Conservation (phyloP, 2,329 filamentous ascomycete species). For the Epichloe scottii region DNA sequence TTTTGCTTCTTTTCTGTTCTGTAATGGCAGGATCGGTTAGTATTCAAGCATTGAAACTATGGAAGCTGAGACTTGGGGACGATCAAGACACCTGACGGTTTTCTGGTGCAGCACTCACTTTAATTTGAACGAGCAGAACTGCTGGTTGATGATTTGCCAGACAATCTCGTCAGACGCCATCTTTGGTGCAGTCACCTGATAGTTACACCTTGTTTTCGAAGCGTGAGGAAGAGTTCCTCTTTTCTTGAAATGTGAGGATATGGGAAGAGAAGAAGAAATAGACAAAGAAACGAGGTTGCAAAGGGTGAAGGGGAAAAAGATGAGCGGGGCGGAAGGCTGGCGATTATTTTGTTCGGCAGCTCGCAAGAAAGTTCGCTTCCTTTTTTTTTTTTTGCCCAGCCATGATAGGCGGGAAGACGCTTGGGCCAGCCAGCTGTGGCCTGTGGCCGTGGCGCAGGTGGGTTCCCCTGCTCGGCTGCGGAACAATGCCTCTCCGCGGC, state of each 20-base stretch:
- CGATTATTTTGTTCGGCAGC: conserved; percentile 6
- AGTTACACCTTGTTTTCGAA: neutral
- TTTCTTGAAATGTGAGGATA: neutral
- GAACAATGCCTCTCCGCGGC: conserved; percentile 8
- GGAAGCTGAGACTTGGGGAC: neutral
- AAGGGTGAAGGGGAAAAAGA: conserved; percentile 2
- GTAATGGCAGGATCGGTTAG: conserved; percentile 22
- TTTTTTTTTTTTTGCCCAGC: conserved; percentile 14
- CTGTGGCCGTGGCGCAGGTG: neutral
- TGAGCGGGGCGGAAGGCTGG: conserved; percentile 3
- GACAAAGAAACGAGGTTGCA: neutral
- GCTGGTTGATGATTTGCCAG: conserved; percentile 93
- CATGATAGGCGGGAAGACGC: conserved; percentile 7
- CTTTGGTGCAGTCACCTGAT: conserved; percentile 10
- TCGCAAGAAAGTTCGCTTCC: conserved; percentile 2
- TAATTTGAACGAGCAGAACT: conserved; percentile 90
- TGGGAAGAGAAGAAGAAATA: neutral
- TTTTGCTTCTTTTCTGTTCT: conserved; percentile 76
- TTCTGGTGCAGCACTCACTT: conserved; percentile 45
- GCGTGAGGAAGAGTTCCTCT: neutral
- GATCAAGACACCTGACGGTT: neutral
- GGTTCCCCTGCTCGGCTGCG: conserved; percentile 5
- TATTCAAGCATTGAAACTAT: neutral
- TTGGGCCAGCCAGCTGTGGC: neutral
- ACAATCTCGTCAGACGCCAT: conserved; percentile 96